These are phyloP conservation scores for Sphagnum magellanicum DNA, from an alignment of 228 moss, liverwort and hornwort genomes.

Conservation along the genomic window DNA sequence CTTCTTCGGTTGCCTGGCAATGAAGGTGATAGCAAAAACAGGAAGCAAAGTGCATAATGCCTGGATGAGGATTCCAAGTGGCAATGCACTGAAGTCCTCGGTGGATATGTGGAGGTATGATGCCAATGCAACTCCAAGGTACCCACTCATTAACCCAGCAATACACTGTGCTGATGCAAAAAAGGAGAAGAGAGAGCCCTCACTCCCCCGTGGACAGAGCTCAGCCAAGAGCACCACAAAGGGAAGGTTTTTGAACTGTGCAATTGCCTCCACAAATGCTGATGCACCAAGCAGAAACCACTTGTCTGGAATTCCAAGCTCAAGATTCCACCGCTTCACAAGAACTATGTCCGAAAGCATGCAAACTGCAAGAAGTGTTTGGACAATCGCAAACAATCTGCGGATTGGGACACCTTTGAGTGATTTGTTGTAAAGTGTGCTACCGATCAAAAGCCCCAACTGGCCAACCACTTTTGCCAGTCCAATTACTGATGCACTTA, in stretches of 20 bases:
- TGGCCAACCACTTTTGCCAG: conserved; percentile 37
- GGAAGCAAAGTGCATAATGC: conserved; percentile 10
- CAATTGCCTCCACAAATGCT: conserved; percentile 16
- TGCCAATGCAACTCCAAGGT: conserved; percentile 16
- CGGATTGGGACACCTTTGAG: conserved; percentile 28
- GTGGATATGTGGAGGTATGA: conserved; percentile 9
- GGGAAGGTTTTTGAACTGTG: conserved; percentile 16
- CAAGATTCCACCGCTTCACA: conserved; percentile 34
- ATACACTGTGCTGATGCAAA: conserved; percentile 17
- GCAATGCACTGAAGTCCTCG: conserved; percentile 7
- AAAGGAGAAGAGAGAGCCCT: conserved; percentile 17
- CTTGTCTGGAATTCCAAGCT: conserved; percentile 25
- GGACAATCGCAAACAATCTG: conserved; percentile 28
- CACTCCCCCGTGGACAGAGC: conserved; percentile 17
- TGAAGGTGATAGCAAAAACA: conserved; percentile 10
- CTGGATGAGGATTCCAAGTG: conserved; percentile 15
- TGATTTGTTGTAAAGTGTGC: conserved; percentile 25
- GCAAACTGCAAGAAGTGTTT: conserved; percentile 26
- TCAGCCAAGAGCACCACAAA: conserved; percentile 14
- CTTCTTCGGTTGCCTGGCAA: neutral
- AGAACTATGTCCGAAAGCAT: conserved; percentile 37
- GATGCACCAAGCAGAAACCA: conserved; percentile 23
- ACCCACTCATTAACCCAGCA: conserved; percentile 10
- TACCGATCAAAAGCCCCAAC: conserved; percentile 30
- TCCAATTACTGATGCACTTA: conserved; percentile 28